Base-by-base conservation (phyloP, 768 basidiomycete genomes). In the Agrocybe praecox region DNA sequence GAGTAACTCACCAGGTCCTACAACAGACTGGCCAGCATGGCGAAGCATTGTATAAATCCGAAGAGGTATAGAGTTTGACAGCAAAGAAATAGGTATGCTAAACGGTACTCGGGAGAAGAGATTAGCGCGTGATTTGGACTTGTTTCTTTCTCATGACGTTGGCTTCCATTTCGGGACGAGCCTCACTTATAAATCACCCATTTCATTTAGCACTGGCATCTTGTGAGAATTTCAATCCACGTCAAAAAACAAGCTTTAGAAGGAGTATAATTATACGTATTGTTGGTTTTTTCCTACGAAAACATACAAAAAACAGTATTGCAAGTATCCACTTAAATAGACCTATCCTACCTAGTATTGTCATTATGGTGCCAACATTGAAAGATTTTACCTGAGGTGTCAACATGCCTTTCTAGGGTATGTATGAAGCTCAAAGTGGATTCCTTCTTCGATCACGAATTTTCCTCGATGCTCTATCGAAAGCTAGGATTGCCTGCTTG, bases 391-490 rank as follows among this genome's bases (percentile, higher is more conserved):
- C 26, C 26, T 29, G 26, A 29, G 26, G 26, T 29, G 26, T 9
- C 26, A 9, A 29, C 26, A 29, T 29, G 26, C 9, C 26, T 29
- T n/a, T 29, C 26, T 29, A 29, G 26, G 26, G 26, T 29, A 29
- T 29, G 26, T 29, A 8, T n/a, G 17, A 1, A 47, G 46, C 48
- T 11, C 48, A 50, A 45, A 26, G 22, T 26, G 72, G 74, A 21
- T 68, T 68, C 61, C 79, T 72, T 60, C 82, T 75, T 67, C 90
- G 78, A 55, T 91, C 90, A 29, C 88, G 82, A 52, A 85, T 80
- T 69, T 90, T 91, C 46, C 89, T 79, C 23, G 90, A 89, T 6
- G 86, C 82, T 52, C 93, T 80, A 67, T 90, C 88, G 45, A 94
- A 76, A 24, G 74, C 63, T 40, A 89, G 72, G 58, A 96, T 80